Evolutionary conservation across 352 stramenopile species (phyloP).

Genomic region (Nothophytophthora sp.): DNA sequence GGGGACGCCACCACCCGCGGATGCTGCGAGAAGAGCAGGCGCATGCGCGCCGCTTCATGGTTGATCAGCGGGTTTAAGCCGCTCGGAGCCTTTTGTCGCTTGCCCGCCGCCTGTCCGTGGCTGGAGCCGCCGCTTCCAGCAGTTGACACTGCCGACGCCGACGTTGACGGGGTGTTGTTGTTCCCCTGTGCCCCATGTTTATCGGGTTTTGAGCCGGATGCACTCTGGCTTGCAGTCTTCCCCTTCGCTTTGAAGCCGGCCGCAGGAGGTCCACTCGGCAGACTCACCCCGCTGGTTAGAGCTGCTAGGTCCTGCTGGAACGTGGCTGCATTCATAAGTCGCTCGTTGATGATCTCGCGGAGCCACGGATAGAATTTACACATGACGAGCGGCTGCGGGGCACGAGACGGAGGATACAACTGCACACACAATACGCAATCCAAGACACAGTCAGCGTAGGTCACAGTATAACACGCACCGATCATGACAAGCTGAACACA

Average conservation of each 20-base stretch:
- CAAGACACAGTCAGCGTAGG: not conserved
- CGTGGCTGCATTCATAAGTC: conserved; percentile 63
- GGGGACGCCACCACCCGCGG: conserved; percentile 38
- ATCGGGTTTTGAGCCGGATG: conserved; percentile 21
- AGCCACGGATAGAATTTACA: conserved; percentile 92
- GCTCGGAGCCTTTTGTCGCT: conserved; percentile 42
- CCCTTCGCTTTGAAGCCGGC: conserved; percentile 37
- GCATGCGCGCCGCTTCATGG: conserved; percentile 56
- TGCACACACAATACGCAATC: conserved; percentile 33
- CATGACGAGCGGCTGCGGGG: conserved; percentile 68
- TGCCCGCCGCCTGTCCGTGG: conserved; percentile 17
- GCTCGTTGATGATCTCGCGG: conserved; percentile 83
- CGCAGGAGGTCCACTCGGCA: conserved; percentile 8
- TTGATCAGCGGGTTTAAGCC: conserved; percentile 53
- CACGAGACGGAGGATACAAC: conserved; percentile 74
- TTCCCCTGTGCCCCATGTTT: conserved; percentile 19
- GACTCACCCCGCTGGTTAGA: not conserved
- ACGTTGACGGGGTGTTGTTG: conserved; percentile 3
- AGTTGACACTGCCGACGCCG: conserved; percentile 1
- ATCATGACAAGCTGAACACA: no score
- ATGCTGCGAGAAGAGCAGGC: conserved; percentile 48
- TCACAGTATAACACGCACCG: no score
- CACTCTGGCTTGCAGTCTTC: conserved; percentile 33
- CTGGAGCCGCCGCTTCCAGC: conserved; percentile 1
- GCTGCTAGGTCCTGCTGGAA: conserved; percentile 56